phyloP scores from a whole-genome alignment of 192 early-diverging fungal genomes.

The Mortierella antarctica region DNA sequence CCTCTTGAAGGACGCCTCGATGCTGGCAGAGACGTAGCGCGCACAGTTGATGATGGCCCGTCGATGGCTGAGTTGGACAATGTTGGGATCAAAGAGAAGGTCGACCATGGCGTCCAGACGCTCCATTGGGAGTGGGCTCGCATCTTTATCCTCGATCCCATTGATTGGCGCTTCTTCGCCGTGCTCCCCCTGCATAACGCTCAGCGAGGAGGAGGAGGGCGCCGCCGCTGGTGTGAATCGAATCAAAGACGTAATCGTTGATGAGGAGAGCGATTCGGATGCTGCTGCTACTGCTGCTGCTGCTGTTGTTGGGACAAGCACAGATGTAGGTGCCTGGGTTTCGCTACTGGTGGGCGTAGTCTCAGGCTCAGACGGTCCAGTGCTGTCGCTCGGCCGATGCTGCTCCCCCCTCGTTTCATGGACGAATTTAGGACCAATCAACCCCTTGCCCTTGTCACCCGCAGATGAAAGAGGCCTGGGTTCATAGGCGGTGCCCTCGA shows the following conservation, averaged over 20 bases:
- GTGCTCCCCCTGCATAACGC: no score
- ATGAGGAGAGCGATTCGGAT: neutral
- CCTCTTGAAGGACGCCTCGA: slow-evolving; percentile 26
- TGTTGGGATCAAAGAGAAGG: slow-evolving; percentile 39
- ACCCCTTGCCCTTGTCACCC: neutral
- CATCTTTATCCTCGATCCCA: neutral
- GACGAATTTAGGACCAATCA: neutral
- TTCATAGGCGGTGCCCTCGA: slow-evolving; percentile 31
- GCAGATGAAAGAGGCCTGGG: slow-evolving; percentile 4
- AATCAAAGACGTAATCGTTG: neutral
- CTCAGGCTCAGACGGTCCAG: neutral
- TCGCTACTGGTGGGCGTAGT: neutral
- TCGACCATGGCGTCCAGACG: slow-evolving; percentile 39
- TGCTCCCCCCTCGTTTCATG: neutral
- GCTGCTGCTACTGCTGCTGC: neutral
- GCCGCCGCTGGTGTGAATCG: neutral
- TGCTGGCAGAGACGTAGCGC: slow-evolving; percentile 44
- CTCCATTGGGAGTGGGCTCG: slow-evolving; percentile 19
- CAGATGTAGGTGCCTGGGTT: neutral
- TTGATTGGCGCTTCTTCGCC: no score
- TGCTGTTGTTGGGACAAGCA: neutral
- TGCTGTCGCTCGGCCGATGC: neutral
- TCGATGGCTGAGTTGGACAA: slow-evolving; percentile 32
- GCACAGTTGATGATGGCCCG: slow-evolving; percentile 52
- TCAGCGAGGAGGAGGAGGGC: neutral